Evolutionary conservation across 495 filamentous ascomycete genomes (phyloP).

Genomic region (Terfezia boudieri): DNA sequence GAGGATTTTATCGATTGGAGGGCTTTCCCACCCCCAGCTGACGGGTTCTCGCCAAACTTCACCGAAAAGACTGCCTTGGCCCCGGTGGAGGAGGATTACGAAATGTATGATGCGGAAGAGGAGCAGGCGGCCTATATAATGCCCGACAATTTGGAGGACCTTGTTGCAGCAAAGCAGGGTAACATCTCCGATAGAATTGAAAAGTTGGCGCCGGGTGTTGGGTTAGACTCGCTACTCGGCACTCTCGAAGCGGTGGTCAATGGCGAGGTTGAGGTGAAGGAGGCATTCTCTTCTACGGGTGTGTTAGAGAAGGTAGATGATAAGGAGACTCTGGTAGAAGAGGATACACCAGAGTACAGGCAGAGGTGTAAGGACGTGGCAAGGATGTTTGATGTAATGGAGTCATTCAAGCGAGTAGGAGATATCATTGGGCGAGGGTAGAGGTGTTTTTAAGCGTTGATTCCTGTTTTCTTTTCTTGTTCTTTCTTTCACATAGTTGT

Average conservation of each 20-base stretch:
- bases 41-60: conserved; percentile 15
- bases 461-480: too few relatives aligned
- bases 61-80: conserved; percentile 5
- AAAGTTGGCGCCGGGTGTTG: conserved; percentile 16
- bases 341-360: background rate
- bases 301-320: conserved; percentile 5
- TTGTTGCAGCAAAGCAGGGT: conserved; percentile 7
- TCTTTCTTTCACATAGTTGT: too few relatives aligned
- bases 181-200: conserved; percentile 9
- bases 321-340: background rate
- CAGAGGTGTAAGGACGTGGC: conserved; percentile 1
- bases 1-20: conserved; percentile 6
- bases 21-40: conserved; percentile 13
- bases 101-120: conserved; percentile 11
- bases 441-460: background rate
- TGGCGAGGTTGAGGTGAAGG: conserved; percentile 13
- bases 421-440: conserved; percentile 12
- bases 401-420: conserved; percentile 17
- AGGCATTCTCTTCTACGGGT: conserved; percentile 12
- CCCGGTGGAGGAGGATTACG: conserved; percentile 5
- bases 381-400: conserved; percentile 13
- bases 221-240: conserved; percentile 16
- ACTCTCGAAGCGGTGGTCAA: conserved; percentile 16
- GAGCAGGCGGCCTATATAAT: conserved; percentile 7
- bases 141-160: conserved; percentile 16